Evolutionary conservation across 2,329 filamentous ascomycete species (phyloP).

Genomic region (Beauveria brongniartii): DNA sequence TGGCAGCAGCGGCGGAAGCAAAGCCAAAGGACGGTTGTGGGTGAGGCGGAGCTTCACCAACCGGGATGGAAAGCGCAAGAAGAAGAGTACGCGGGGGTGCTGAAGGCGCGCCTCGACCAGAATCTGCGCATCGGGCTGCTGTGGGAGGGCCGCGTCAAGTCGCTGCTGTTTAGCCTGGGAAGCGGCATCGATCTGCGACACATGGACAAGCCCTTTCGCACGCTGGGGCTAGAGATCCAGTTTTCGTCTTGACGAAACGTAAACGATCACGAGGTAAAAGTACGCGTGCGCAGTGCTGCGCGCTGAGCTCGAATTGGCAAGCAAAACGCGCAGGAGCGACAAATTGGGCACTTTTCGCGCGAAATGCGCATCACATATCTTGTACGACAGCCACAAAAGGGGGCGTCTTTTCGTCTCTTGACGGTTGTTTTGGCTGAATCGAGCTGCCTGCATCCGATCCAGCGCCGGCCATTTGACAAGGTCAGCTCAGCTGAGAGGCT

Average conservation of each 20-base stretch:
- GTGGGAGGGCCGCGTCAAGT: conserved; percentile 91
- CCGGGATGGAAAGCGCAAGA: conserved; percentile 26
- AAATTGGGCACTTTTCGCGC: too few species aligned
- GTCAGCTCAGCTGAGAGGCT: too few species aligned
- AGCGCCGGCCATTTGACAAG: too few species aligned
- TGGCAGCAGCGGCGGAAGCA: conserved; percentile 4
- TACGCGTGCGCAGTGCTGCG: too few species aligned
- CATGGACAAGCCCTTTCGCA: conserved; percentile 68
- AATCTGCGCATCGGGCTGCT: conserved; percentile 76
- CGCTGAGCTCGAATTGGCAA: too few species aligned
- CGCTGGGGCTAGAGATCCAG: conserved; percentile 69
- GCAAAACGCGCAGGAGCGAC: too few species aligned
- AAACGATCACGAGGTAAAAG: too few species aligned
- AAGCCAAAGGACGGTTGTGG: neutral
- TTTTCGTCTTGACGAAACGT: conserved; percentile 57
- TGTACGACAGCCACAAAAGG: too few species aligned
- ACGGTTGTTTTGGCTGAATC: too few species aligned
- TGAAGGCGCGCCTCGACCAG: conserved; percentile 87
- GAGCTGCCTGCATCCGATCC: too few species aligned
- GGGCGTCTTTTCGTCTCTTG: too few species aligned
- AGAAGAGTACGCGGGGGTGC: conserved; percentile 70
- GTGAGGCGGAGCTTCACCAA: conserved; percentile 19
- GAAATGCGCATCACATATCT: too few species aligned
- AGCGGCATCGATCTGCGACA: conserved; percentile 74
- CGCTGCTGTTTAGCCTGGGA: conserved; percentile 83